phyloP scores from a whole-genome alignment of 306 rosid genomes.

The Cucumis melo region DNA sequence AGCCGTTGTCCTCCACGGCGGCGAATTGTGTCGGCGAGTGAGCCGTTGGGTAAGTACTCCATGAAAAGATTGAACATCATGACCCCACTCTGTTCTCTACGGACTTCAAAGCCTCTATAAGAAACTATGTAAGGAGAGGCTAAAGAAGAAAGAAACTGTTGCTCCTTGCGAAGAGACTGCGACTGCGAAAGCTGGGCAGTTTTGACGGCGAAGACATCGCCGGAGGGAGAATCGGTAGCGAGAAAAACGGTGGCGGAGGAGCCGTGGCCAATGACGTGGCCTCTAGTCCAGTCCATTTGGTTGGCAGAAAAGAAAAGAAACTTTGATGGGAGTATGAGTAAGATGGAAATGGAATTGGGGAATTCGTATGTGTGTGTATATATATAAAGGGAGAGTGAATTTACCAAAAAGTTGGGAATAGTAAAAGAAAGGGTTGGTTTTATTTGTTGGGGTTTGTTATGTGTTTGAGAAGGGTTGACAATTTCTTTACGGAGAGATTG shows the following conservation, averaged over 20 bases:
- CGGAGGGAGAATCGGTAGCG: constrained; percentile 22
- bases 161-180: constrained; percentile 40
- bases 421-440: not conserved
- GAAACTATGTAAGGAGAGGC: constrained; percentile 38
- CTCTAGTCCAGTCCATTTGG: constrained; percentile 70
- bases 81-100: constrained; percentile 34
- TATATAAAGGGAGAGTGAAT: not conserved
- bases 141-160: constrained; percentile 38
- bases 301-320: not conserved
- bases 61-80: constrained; percentile 58
- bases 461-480: constrained; percentile 24
- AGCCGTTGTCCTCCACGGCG: constrained; percentile 19
- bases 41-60: constrained; percentile 60
- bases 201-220: constrained; percentile 49
- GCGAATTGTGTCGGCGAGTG: constrained; percentile 23
- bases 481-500: constrained; percentile 26
- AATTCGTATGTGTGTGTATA: not conserved
- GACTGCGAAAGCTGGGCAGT: constrained; percentile 42
- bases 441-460: constrained; percentile 3
- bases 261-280: constrained; percentile 63
- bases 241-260: constrained; percentile 67
- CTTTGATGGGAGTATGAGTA: not conserved
- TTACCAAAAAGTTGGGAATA: not conserved
- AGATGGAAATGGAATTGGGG: not conserved
- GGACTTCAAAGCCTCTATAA: constrained; percentile 49